Conservation (phyloP, 345 rosid genomes). For the Moringa oleifera region DNA sequence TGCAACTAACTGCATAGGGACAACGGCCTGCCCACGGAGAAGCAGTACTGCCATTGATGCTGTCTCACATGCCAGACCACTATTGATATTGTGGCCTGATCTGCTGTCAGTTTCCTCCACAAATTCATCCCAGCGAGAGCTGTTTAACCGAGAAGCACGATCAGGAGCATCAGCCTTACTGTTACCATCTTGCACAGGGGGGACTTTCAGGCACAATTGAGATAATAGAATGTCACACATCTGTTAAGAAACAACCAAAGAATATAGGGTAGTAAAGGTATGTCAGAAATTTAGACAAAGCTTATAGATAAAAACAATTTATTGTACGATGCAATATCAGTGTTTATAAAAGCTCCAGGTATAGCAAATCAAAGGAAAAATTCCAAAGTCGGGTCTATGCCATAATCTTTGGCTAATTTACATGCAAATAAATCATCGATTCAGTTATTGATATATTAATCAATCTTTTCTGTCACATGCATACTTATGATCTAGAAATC, state of each 20-base stretch:
- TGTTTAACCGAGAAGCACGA: conserved; percentile 36
- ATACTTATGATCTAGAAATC: conserved; percentile 1
- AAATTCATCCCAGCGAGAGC: conserved; percentile 24
- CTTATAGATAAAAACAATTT: no score
- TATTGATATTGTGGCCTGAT: conserved; percentile 32
- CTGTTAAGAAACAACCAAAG: conserved; percentile 47
- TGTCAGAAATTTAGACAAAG: not conserved
- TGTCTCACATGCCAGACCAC: conserved; percentile 47
- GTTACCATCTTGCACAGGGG: conserved; percentile 37
- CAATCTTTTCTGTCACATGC: not conserved
- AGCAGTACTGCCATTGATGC: conserved; percentile 95
- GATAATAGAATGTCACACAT: conserved; percentile 98
- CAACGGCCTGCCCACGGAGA: conserved; percentile 83
- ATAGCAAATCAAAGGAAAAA: not conserved
- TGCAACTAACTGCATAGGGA: conserved; percentile 91
- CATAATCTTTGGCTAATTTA: not conserved
- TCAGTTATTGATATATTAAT: not conserved
- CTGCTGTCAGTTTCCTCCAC: conserved; percentile 46
- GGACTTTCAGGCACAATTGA: conserved; percentile 94
- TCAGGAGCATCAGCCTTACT: conserved; percentile 34
- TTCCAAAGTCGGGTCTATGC: not conserved
- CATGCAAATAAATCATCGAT: not conserved
- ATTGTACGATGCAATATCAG: not conserved
- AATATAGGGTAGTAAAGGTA: not conserved
- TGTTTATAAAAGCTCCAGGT: not conserved